Percentiles rank a stretch among this genome's conserved stretches.
Evolutionary conservation across 441 rosid species (phyloP).

Genomic region (Brassica hybrid): DNA sequence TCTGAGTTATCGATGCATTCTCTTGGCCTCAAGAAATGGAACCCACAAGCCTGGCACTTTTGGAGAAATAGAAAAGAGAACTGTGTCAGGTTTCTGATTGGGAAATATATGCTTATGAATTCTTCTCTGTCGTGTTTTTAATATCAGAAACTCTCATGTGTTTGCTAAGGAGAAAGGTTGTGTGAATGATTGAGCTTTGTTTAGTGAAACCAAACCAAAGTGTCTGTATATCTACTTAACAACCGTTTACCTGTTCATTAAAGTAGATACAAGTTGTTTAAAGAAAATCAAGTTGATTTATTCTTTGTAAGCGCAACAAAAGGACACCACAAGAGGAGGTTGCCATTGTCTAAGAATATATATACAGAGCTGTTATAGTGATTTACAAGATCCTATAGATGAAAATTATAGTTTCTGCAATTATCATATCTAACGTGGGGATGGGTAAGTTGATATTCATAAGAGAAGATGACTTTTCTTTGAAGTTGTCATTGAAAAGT

Average conservation of each 20-base stretch:
- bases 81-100: background rate
- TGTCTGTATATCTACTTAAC: background rate
- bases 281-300: background rate
- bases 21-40: conserved; percentile 25
- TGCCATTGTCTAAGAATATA: background rate
- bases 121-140: conserved; percentile 3
- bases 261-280: background rate
- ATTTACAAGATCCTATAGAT: background rate
- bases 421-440: background rate
- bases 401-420: background rate
- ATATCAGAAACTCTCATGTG: background rate
- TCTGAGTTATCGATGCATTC: conserved; percentile 7
- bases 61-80: conserved; percentile 8
- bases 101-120: background rate
- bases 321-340: background rate
- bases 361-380: background rate
- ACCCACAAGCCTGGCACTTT: conserved; percentile 3
- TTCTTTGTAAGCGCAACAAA: background rate
- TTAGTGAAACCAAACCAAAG: background rate
- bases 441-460: too few species aligned
- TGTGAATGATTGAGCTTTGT: background rate
- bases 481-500: too few species aligned
- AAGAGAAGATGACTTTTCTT: too few species aligned
- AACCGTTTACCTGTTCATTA: background rate
- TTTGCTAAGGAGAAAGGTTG: background rate